A percentile compares a stretch with the other conserved stretches of the same genome.
These are phyloP conservation scores for Macrolepiota albuminosa DNA, from an alignment of 768 basidiomycete species.

Conservation along the genomic window DNA sequence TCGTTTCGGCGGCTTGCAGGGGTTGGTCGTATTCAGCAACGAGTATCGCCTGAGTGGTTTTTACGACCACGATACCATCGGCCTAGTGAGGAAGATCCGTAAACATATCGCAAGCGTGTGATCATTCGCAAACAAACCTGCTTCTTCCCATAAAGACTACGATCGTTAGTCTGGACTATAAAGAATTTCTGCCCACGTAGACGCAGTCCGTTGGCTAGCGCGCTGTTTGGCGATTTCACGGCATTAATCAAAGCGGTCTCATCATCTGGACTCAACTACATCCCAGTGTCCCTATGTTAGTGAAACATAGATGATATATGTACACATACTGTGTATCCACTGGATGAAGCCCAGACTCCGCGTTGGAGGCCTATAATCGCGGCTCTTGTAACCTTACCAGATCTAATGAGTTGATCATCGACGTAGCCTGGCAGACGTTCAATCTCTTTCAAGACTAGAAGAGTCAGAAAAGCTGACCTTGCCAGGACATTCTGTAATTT, in stretches of 20 bases:
- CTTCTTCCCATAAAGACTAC: slow-evolving; percentile 76
- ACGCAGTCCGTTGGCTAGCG: slow-evolving; percentile 56
- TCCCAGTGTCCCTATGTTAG: background rate
- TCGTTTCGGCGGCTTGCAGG: slow-evolving; percentile 60
- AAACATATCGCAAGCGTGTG: background rate
- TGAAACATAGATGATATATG: background rate
- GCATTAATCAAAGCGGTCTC: slow-evolving; percentile 51
- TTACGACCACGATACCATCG: slow-evolving; percentile 70
- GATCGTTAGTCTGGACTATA: slow-evolving; percentile 41
- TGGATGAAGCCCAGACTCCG: slow-evolving; percentile 69
- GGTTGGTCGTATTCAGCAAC: slow-evolving; percentile 72
- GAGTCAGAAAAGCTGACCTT: slow-evolving; percentile 35
- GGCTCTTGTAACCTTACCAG: slow-evolving; percentile 66
- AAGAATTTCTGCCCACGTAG: slow-evolving; percentile 76
- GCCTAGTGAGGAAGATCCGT: slow-evolving; percentile 36
- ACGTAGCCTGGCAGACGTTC: slow-evolving; percentile 59
- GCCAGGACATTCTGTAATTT: slow-evolving; percentile 59
- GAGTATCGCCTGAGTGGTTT: slow-evolving; percentile 83
- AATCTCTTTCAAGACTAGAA: background rate
- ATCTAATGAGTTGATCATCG: slow-evolving; percentile 74
- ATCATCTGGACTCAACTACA: slow-evolving; percentile 60
- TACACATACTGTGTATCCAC: slow-evolving; percentile 52
- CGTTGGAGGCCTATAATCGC: slow-evolving; percentile 73
- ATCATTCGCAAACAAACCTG: slow-evolving; percentile 40
- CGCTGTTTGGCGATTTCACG: slow-evolving; percentile 33